Evolutionary conservation across 495 filamentous ascomycete species (phyloP).

Genomic region (Glonium stellatum): DNA sequence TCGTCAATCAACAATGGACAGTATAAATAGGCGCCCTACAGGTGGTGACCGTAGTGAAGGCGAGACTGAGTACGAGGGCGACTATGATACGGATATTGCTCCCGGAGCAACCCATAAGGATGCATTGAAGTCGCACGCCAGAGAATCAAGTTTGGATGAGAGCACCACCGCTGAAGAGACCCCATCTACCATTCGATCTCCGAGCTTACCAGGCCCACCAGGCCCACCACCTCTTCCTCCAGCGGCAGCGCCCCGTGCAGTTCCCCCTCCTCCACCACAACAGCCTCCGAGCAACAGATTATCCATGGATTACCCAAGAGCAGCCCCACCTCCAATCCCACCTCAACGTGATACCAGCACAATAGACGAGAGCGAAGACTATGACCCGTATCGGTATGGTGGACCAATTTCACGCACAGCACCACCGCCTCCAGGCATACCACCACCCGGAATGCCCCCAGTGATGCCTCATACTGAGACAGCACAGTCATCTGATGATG

Average conservation of each 20-base stretch:
- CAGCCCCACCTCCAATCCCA: conserved; percentile 29
- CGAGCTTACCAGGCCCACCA: conserved; percentile 8
- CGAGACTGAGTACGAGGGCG: conserved; percentile 90
- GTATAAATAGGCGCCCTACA: conserved; percentile 35
- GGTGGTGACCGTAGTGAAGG: conserved; percentile 69
- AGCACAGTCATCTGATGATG: conserved; percentile 33
- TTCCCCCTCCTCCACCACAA: conserved; percentile 31
- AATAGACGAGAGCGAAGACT: conserved; percentile 31
- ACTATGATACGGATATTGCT: conserved; percentile 96
- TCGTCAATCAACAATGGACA: conserved; percentile 57
- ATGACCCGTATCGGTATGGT: conserved; percentile 38
- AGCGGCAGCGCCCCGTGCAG: conserved; percentile 26
- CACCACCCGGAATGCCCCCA: conserved; percentile 16
- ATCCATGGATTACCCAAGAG: conserved; percentile 36
- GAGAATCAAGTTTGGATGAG: conserved; percentile 65
- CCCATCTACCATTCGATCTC: conserved; percentile 36
- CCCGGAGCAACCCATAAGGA: conserved; percentile 85
- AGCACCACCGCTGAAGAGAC: conserved; percentile 48
- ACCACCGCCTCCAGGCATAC: conserved; percentile 22
- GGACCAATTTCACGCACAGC: conserved; percentile 6
- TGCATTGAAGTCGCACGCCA: conserved; percentile 74
- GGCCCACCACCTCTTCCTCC: conserved; percentile 28
- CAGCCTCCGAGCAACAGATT: conserved; percentile 24
- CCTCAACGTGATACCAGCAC: conserved; percentile 3
- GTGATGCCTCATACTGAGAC: conserved; percentile 15